Conservation (phyloP, 2,329 filamentous ascomycete species). For the Tolypocladium endophyticum region DNA sequence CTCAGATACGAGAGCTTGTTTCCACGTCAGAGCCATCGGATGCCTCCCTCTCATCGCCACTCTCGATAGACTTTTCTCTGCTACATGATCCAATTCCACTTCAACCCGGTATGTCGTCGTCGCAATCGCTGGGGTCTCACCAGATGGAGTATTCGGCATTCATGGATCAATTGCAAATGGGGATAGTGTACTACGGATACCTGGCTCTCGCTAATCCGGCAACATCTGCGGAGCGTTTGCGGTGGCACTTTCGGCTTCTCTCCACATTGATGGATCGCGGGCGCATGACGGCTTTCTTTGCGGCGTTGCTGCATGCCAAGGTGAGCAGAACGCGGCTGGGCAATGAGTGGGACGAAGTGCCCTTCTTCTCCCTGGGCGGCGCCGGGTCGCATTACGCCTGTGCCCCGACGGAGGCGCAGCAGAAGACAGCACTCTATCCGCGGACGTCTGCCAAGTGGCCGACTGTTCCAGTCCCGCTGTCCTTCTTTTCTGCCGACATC, state of each 20-base stretch:
- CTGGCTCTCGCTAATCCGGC: conserved; percentile 5
- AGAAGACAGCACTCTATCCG: not conserved
- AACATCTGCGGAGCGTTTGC: conserved; percentile 1
- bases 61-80: not conserved
- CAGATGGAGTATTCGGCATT: conserved; percentile 1
- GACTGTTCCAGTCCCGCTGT: conserved; percentile 3
- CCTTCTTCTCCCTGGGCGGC: conserved; percentile 54
- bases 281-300: conserved; percentile 6
- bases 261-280: conserved; percentile 4
- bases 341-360: conserved; percentile 13
- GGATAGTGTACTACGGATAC: conserved; percentile 6
- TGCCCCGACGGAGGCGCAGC: not conserved
- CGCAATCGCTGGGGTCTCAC: not conserved
- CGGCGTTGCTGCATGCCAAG: conserved; percentile 5
- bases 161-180: conserved; percentile 7
- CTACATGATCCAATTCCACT: not conserved
- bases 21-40: not conserved
- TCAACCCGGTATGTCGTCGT: not conserved
- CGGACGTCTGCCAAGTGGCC: not conserved
- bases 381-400: conserved; percentile 37
- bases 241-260: conserved; percentile 5
- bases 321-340: not conserved
- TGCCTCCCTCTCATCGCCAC: not conserved
- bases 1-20: not conserved
- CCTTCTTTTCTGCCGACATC: conserved; percentile 3